These are phyloP conservation scores for Neurospora sp. DNA, from an alignment of 495 filamentous ascomycete species.

Conservation along the genomic window DNA sequence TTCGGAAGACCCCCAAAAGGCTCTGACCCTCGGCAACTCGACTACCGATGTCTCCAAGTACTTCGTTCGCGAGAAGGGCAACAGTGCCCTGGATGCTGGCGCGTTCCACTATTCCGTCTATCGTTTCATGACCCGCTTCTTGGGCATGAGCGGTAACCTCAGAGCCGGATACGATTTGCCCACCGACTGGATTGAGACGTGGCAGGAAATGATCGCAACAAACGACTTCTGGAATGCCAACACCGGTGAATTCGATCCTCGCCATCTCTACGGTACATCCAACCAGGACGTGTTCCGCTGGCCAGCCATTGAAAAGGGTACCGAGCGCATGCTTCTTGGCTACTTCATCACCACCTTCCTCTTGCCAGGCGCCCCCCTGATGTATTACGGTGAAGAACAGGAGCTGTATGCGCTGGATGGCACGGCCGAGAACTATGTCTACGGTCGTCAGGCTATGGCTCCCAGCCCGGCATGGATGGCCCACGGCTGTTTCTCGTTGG, in stretches of 20 bases:
- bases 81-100: slow-evolving; percentile 52
- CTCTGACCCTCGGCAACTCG: slow-evolving; percentile 36
- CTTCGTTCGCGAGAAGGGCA: slow-evolving; percentile 47
- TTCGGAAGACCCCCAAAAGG: slow-evolving; percentile 4
- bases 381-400: slow-evolving; percentile 66
- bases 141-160: slow-evolving; percentile 55
- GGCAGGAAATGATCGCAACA: slow-evolving; percentile 50
- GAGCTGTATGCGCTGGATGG: slow-evolving; percentile 58
- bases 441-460: slow-evolving; percentile 58
- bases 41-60: slow-evolving; percentile 31
- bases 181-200: slow-evolving; percentile 51
- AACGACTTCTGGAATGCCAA: slow-evolving; percentile 60
- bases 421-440: slow-evolving; percentile 60
- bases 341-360: slow-evolving; percentile 55
- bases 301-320: slow-evolving; percentile 55
- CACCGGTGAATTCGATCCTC: slow-evolving; percentile 57
- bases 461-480: slow-evolving; percentile 57
- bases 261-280: slow-evolving; percentile 60
- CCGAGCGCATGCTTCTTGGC: slow-evolving; percentile 51
- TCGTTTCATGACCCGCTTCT: slow-evolving; percentile 53
- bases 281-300: slow-evolving; percentile 73
- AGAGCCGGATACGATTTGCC: slow-evolving; percentile 51
- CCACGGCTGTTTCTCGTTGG: slow-evolving; percentile 56
- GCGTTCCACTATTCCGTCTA: slow-evolving; percentile 70
- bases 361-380: slow-evolving; percentile 55